phyloP scores from a whole-genome alignment of 768 basidiomycete species.

The Tephrocybe sp. region DNA sequence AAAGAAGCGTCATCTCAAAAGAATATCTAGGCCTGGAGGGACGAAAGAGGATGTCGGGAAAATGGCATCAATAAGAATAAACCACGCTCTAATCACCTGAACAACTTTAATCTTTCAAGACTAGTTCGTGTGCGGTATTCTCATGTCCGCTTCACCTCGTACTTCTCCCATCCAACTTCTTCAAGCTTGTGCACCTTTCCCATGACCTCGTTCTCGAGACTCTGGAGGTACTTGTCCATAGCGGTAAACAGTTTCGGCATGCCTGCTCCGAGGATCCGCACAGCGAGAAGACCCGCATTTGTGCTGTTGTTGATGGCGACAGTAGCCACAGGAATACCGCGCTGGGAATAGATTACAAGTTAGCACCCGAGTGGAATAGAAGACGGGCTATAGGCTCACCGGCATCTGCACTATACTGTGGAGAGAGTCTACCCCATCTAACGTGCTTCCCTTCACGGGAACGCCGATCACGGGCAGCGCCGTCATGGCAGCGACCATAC shows the following conservation, averaged over 20 bases:
- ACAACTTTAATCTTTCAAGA: not conserved
- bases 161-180: conserved; percentile 84
- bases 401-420: conserved; percentile 99
- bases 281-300: conserved; percentile 90
- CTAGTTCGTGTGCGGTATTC: too few species aligned
- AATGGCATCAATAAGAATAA: conserved; percentile 14
- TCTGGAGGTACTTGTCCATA: conserved; percentile 75
- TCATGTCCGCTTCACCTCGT: conserved; percentile 46
- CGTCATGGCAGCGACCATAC: conserved; percentile 97
- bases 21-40: not conserved
- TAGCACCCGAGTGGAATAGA: not conserved
- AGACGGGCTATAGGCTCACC: conserved; percentile 45
- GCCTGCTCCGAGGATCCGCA: conserved; percentile 79
- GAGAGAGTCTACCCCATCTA: conserved; percentile 97
- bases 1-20: not conserved
- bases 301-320: conserved; percentile 95
- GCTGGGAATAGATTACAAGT: conserved; percentile 40
- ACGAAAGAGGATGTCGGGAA: conserved; percentile 9
- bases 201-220: conserved; percentile 73
- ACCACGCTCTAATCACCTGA: conserved; percentile 8
- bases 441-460: conserved; percentile 90
- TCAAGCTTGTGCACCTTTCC: conserved; percentile 76
- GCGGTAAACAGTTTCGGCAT: conserved; percentile 62
- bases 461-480: conserved; percentile 92
- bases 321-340: conserved; percentile 96